Evolutionary conservation across 495 filamentous ascomycete species (phyloP).

Genomic region (Aspergillus leporis): DNA sequence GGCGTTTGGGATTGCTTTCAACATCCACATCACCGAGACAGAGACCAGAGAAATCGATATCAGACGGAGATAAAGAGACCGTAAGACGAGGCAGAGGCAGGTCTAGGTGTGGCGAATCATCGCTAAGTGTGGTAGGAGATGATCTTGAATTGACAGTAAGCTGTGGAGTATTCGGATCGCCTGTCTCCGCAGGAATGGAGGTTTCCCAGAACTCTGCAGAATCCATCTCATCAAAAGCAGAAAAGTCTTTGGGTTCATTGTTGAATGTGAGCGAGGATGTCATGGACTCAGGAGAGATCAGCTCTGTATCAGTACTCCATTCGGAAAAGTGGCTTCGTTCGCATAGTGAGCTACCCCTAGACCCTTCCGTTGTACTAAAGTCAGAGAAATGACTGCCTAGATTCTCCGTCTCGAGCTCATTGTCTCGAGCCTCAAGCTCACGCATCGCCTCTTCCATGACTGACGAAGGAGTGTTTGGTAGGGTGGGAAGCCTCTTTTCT

Average conservation of each 20-base stretch:
- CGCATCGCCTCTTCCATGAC: slow-evolving; percentile 50
- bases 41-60: slow-evolving; percentile 36
- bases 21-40: slow-evolving; percentile 41
- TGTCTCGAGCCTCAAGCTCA: slow-evolving; percentile 40
- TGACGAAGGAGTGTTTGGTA: slow-evolving; percentile 49
- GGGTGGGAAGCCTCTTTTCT: slow-evolving; percentile 46
- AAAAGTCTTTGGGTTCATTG: slow-evolving; percentile 21
- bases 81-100: slow-evolving; percentile 33
- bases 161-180: slow-evolving; percentile 43
- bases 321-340: slow-evolving; percentile 49
- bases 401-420: slow-evolving; percentile 34
- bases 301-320: slow-evolving; percentile 47
- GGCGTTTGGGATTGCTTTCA: slow-evolving; percentile 47
- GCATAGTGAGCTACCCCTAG: slow-evolving; percentile 24
- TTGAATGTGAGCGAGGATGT: slow-evolving; percentile 37
- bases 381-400: slow-evolving; percentile 46
- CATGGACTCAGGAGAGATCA: slow-evolving; percentile 41
- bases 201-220: slow-evolving; percentile 30
- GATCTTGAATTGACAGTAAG: slow-evolving; percentile 37
- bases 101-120: slow-evolving; percentile 32
- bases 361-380: slow-evolving; percentile 41
- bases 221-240: slow-evolving; percentile 24
- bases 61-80: slow-evolving; percentile 32
- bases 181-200: slow-evolving; percentile 25
- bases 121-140: slow-evolving; percentile 35